A percentile compares a stretch with the other conserved stretches of the same genome.
phyloP scores from a whole-genome alignment of 345 rosid species.

The Streptanthus diversifolius region DNA sequence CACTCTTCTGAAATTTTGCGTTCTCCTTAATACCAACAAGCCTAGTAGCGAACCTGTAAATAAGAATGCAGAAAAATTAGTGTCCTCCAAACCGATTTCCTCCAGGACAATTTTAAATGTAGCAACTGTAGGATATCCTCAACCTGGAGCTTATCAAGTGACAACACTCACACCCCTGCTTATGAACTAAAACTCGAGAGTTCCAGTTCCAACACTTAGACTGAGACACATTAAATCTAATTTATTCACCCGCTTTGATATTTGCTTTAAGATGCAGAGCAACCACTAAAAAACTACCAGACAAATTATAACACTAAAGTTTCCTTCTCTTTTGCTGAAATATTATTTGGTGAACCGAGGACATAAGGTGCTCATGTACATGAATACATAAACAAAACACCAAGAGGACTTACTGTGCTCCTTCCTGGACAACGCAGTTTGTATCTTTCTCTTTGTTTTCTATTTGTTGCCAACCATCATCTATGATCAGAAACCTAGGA shows the following conservation, averaged over 20 bases:
- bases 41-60: constrained; percentile 81
- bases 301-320: background rate
- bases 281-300: background rate
- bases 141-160: background rate
- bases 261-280: background rate
- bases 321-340: background rate
- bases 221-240: background rate
- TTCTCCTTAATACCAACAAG: constrained; percentile 93
- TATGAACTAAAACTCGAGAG: background rate
- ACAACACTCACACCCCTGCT: background rate
- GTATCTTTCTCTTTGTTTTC: constrained; percentile 74
- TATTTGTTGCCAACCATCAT: constrained; percentile 99
- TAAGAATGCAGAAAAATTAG: background rate
- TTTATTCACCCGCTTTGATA: background rate
- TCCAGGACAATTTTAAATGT: background rate
- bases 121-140: background rate
- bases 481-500: constrained; percentile 86
- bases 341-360: background rate
- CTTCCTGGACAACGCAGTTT: constrained; percentile 71
- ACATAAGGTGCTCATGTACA: constrained; percentile 2
- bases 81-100: background rate
- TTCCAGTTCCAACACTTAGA: background rate
- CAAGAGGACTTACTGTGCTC: constrained; percentile 82
- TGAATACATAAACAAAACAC: constrained; percentile 7
- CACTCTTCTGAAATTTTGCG: constrained; percentile 67